Percentiles rank a stretch among this genome's conserved stretches.
Conservation (phyloP, 1,284 basidiomycete species). For the Leccinum solheimii region DNA sequence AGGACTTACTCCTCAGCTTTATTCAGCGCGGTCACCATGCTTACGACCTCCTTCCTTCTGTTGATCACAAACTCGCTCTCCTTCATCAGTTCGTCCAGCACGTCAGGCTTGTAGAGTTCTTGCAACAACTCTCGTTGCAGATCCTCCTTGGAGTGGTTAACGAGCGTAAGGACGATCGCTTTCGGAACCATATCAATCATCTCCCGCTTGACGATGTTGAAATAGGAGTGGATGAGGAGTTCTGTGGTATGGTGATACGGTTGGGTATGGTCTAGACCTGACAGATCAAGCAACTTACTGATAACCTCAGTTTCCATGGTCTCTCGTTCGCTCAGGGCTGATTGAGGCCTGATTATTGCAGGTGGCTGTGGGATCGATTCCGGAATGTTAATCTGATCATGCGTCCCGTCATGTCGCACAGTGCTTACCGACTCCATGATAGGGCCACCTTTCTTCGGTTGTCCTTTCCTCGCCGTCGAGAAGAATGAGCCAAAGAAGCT, state of each 20-base stretch:
- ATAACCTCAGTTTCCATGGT: constrained; percentile 99
- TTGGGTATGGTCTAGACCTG: not conserved
- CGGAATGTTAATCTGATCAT: not conserved
- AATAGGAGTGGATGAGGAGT: constrained; percentile 90
- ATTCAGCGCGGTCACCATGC: constrained; percentile 87
- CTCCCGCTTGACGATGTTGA: constrained; percentile 97
- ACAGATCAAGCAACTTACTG: constrained; percentile 62
- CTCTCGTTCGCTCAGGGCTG: constrained; percentile 93
- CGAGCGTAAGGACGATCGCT: constrained; percentile 93
- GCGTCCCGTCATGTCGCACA: not conserved
- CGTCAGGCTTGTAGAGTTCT: constrained; percentile 89
- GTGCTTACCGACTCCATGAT: constrained; percentile 75
- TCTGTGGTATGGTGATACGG: constrained; percentile 53
- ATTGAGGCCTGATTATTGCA: constrained; percentile 87
- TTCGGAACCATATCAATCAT: constrained; percentile 99
- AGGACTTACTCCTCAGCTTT: constrained; percentile 85
- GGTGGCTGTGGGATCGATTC: constrained; percentile 58
- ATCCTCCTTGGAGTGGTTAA: constrained; percentile 90
- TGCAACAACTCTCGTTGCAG: constrained; percentile 87
- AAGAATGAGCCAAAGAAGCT: constrained; percentile 99
- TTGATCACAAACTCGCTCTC: constrained; percentile 85
- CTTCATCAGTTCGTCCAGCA: constrained; percentile 89
- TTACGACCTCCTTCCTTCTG: constrained; percentile 85
- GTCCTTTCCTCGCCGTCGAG: constrained; percentile 71
- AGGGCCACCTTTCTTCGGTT: constrained; percentile 64